Evolutionary conservation across 306 rosid genomes (phyloP), one percentile per base, ranked within the genome.

Genomic region (Pyrus bretschneideri): DNA sequence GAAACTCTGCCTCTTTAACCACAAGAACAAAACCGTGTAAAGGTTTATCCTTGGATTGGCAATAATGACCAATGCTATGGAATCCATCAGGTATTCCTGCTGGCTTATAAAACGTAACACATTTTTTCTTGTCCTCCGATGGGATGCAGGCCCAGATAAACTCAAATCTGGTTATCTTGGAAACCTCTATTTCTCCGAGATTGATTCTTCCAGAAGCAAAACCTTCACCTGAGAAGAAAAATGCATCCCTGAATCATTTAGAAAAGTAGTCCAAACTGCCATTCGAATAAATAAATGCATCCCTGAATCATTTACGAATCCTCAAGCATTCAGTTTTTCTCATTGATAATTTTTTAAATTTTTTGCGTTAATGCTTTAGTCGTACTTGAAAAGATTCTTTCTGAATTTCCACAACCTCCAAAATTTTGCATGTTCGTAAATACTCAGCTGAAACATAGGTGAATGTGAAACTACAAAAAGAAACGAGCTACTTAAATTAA

Each of bases 111-210:
- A 94, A 92, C 59, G 87, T 68, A 75, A 85, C 82, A 72, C 83
- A 72, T 76, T 86, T 87, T 30, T 76, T 80, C 67, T 69, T 82
- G 80, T 83, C 81, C 66, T 60, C 73, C n/a, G 80, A 59, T 51
- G 31, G 72, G 76, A 73, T 80, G 85, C 86, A 76, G 73, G 79
- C 65, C 93, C 94, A 94, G 75, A 94, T 85, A 71, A 79, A 79
- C 79, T 86, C 90, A 78, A 91, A 90, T 57, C 79, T 70, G 11
- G 88, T 76, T 73, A 92, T 76, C 81, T 85, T 87, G 67, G 69
- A 72, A 76, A 90, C 97, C 82, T 92, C 88, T 69, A 92, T 60
- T 77, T 89, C 97, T 69, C 98, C 97, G 11, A 94, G 91, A 75
- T 66, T 85, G 67, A 90, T 74, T 75, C 61, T 79, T 60, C 96